Percentiles rank a stretch among this genome's conserved stretches.
These are phyloP conservation scores for Fragaria nilgerrensis DNA, from an alignment of 306 rosid genomes.

Conservation along the genomic window DNA sequence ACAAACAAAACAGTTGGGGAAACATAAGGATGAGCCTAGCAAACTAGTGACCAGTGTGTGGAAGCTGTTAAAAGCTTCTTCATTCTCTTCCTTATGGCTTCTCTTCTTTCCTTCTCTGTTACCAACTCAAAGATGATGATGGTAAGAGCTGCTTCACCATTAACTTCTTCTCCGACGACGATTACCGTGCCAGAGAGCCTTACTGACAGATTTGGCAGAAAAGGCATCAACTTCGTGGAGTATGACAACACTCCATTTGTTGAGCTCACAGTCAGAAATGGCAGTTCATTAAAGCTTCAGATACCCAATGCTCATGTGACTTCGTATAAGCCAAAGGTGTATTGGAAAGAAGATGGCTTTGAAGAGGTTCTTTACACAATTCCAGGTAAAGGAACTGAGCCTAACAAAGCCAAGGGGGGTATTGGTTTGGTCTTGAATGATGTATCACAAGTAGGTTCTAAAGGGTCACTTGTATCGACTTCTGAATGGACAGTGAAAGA, in stretches of 20 bases:
- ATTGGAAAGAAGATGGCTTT: slow-evolving; percentile 85
- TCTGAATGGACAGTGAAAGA: slow-evolving; percentile 75
- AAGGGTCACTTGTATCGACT: slow-evolving; percentile 40
- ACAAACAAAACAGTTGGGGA: slow-evolving; percentile 30
- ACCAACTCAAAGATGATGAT: slow-evolving; percentile 49
- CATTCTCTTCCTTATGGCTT: slow-evolving; percentile 63
- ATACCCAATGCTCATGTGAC: slow-evolving; percentile 86
- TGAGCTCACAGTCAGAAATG: slow-evolving; percentile 78
- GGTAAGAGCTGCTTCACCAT: slow-evolving; percentile 45
- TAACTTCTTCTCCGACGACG: slow-evolving; percentile 29
- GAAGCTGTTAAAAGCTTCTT: slow-evolving; percentile 41
- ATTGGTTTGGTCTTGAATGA: slow-evolving; percentile 75
- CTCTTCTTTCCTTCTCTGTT: slow-evolving; percentile 75
- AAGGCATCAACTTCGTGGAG: slow-evolving; percentile 77
- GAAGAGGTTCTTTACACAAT: slow-evolving; percentile 79
- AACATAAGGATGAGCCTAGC: slow-evolving; percentile 47
- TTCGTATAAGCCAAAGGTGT: slow-evolving; percentile 85
- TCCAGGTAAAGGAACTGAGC: slow-evolving; percentile 36
- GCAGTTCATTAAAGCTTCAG: slow-evolving; percentile 79
- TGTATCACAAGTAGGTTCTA: slow-evolving; percentile 44
- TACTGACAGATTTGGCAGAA: slow-evolving; percentile 62
- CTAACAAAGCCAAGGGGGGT: slow-evolving; percentile 64
- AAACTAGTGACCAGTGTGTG: slow-evolving; percentile 36
- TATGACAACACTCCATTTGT: slow-evolving; percentile 49
- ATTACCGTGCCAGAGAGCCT: slow-evolving; percentile 52